These are phyloP conservation scores for Dioscorea zingiberensis DNA, from an alignment of 106 monocot genomes.

Conservation along the genomic window DNA sequence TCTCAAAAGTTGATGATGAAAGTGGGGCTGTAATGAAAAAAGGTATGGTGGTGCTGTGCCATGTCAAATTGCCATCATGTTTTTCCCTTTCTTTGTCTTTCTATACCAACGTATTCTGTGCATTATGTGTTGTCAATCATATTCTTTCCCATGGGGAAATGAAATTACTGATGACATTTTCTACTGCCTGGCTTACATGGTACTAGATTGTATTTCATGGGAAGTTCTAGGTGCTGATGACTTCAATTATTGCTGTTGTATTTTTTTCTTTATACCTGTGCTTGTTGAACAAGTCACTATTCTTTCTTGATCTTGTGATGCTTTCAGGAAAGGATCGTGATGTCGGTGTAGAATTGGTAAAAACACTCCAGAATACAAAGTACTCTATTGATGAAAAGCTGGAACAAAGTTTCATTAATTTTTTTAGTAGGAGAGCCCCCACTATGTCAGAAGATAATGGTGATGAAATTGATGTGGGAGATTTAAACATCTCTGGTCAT, in stretches of 20 bases:
- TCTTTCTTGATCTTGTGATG: neutral
- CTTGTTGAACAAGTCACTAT: too few species aligned
- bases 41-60: slow-evolving; percentile 29
- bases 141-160: too few species aligned
- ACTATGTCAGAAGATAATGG: slow-evolving; percentile 11
- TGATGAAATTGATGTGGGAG: slow-evolving; percentile 11
- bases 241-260: too few species aligned
- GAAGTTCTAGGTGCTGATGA: too few species aligned
- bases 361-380: slow-evolving; percentile 75
- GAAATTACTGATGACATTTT: too few species aligned
- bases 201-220: too few species aligned
- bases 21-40: slow-evolving; percentile 27
- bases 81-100: slow-evolving; percentile 1
- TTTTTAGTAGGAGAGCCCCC: slow-evolving; percentile 49
- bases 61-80: neutral
- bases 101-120: too few species aligned
- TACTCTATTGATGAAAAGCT: slow-evolving; percentile 89
- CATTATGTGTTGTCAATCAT: too few species aligned
- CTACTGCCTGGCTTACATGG: too few species aligned
- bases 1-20: slow-evolving; percentile 67
- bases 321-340: slow-evolving; percentile 51
- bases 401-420: slow-evolving; percentile 73
- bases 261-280: too few species aligned
- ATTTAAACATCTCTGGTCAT: slow-evolving; percentile 1
- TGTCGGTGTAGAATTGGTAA: slow-evolving; percentile 69